Conservation (phyloP, 352 stramenopile species). For the Globisporangium splendens region DNA sequence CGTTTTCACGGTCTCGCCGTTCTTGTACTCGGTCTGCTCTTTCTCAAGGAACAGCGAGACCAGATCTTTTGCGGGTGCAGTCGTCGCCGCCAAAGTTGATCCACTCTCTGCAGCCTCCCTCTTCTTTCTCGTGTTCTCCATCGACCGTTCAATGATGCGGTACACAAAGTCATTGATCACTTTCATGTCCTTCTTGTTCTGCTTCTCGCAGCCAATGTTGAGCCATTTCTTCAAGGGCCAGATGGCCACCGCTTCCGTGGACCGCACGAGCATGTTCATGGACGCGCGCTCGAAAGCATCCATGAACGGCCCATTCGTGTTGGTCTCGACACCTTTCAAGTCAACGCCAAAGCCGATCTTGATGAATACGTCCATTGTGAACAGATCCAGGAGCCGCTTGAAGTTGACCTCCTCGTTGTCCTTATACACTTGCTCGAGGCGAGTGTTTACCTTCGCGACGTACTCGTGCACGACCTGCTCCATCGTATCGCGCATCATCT, state of each 20-base stretch:
- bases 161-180: slow-evolving; percentile 15
- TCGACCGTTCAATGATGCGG: slow-evolving; percentile 15
- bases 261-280: slow-evolving; percentile 12
- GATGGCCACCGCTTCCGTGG: slow-evolving; percentile 15
- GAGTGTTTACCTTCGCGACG: slow-evolving; percentile 9
- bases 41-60: slow-evolving; percentile 57
- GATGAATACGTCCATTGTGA: slow-evolving; percentile 58
- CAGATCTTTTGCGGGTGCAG: slow-evolving; percentile 22
- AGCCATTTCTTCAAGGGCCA: slow-evolving; percentile 23
- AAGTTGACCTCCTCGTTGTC: slow-evolving; percentile 7
- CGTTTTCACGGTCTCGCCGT: slow-evolving; percentile 1
- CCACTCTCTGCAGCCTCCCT: neutral
- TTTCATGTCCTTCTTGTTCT: slow-evolving; percentile 6
- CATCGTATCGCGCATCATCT: slow-evolving; percentile 34
- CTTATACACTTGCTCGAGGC: neutral
- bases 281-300: slow-evolving; percentile 30
- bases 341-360: slow-evolving; percentile 55
- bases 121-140: slow-evolving; percentile 1
- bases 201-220: slow-evolving; percentile 16
- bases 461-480: slow-evolving; percentile 16
- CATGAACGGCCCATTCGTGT: slow-evolving; percentile 20
- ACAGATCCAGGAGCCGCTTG: slow-evolving; percentile 30
- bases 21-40: slow-evolving; percentile 15
- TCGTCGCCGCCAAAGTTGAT: too few relatives aligned
- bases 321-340: slow-evolving; percentile 19